Evolutionary conservation across 805 yeast species (phyloP).

Genomic region (Blastobotrys mokoenaii): DNA sequence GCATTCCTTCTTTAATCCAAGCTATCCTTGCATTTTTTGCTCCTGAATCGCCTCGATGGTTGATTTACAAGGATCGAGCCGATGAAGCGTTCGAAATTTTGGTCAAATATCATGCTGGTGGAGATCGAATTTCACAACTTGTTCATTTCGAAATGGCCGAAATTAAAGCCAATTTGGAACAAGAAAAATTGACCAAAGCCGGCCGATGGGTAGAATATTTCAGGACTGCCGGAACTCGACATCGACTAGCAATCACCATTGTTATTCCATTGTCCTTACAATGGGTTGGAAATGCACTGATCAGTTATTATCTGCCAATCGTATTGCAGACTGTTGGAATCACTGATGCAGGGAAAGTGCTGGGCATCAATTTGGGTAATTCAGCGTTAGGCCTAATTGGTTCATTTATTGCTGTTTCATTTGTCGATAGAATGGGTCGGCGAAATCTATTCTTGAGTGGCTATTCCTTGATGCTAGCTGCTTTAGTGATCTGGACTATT

Average conservation of each 20-base stretch:
- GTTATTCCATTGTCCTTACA: conserved; percentile 6
- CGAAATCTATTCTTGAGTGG: conserved; percentile 14
- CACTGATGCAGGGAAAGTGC: conserved; percentile 21
- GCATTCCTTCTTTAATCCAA: conserved; percentile 51
- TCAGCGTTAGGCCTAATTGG: conserved; percentile 2
- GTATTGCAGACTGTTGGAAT: conserved; percentile 50
- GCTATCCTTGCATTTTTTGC: conserved; percentile 40
- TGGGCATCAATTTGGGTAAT: conserved; percentile 8
- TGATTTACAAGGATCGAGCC: conserved; percentile 56
- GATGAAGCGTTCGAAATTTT: conserved; percentile 32
- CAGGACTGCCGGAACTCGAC: conserved; percentile 4
- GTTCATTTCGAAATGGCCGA: conserved; percentile 14
- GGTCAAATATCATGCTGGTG: conserved; percentile 14
- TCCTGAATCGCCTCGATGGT: conserved; percentile 85
- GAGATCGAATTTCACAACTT: conserved; percentile 8
- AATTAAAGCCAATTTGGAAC: conserved; percentile 13
- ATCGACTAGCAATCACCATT: conserved; percentile 5
- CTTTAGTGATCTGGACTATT: conserved; percentile 33
- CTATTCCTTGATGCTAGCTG: conserved; percentile 7
- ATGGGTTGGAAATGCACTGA: conserved; percentile 11
- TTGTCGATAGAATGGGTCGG: conserved; percentile 7
- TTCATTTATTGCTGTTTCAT: neutral
- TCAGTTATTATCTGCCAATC: conserved; percentile 37
- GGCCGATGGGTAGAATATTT: conserved; percentile 12
- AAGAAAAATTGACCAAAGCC: conserved; percentile 12